Conservation (phyloP, 352 stramenopile species). For the Globisporangium mamillatum region DNA sequence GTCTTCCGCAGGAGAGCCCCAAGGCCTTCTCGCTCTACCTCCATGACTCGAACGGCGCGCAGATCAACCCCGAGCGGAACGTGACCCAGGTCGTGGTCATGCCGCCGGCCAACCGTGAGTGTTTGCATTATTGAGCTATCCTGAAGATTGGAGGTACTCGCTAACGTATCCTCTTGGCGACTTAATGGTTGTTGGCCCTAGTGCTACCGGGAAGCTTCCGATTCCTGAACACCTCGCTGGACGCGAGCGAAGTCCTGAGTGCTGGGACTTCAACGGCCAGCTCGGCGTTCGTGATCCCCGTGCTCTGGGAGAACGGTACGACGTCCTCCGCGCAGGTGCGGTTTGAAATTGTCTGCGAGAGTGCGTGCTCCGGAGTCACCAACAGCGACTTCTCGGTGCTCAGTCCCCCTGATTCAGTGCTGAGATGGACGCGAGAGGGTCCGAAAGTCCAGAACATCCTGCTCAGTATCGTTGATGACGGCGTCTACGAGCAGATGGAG, state of each 20-base stretch:
- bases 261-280: not conserved
- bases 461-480: slow-evolving; percentile 42
- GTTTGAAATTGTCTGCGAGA: slow-evolving; percentile 47
- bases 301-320: slow-evolving; percentile 58
- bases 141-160: not conserved
- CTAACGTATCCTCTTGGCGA: not conserved
- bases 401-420: slow-evolving; percentile 22
- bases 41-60: slow-evolving; percentile 51
- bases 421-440: slow-evolving; percentile 45
- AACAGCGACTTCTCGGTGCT: slow-evolving; percentile 41
- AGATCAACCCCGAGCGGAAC: slow-evolving; percentile 50
- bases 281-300: slow-evolving; percentile 34
- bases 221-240: slow-evolving; percentile 37
- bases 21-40: slow-evolving; percentile 59
- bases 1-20: slow-evolving; percentile 36
- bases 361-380: slow-evolving; percentile 25
- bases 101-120: slow-evolving; percentile 49
- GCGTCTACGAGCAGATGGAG: slow-evolving; percentile 49
- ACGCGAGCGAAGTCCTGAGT: slow-evolving; percentile 28
- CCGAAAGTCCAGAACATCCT: slow-evolving; percentile 39
- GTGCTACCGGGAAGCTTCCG: slow-evolving; percentile 51
- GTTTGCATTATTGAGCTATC: not conserved
- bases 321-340: slow-evolving; percentile 37
- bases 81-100: slow-evolving; percentile 42
- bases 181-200: slow-evolving; percentile 15